A percentile compares a stretch with the other conserved stretches of the same genome.
Conservation (phyloP, 768 basidiomycete genomes). For the Guyanaporus albipodus region DNA sequence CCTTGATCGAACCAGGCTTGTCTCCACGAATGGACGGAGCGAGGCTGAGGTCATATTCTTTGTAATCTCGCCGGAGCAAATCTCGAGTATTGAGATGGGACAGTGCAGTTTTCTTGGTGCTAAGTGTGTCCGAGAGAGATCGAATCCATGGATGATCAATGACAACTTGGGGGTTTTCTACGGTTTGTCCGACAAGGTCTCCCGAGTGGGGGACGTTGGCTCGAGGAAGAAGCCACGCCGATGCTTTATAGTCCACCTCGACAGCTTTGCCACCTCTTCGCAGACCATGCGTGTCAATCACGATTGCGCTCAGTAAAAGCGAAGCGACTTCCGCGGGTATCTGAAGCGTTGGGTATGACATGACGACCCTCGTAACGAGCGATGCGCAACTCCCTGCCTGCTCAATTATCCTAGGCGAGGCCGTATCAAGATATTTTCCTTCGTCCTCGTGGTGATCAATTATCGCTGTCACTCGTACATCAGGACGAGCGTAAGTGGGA, state of each 20-base stretch:
- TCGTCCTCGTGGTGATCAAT: slow-evolving; percentile 96
- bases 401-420: slow-evolving; percentile 62
- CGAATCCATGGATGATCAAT: slow-evolving; percentile 42
- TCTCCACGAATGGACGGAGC: slow-evolving; percentile 21
- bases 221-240: slow-evolving; percentile 56
- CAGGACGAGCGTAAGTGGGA: slow-evolving; percentile 37
- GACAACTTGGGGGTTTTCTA: slow-evolving; percentile 24
- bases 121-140: slow-evolving; percentile 44
- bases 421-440: slow-evolving; percentile 52
- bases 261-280: slow-evolving; percentile 76
- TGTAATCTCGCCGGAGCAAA: slow-evolving; percentile 92
- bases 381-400: slow-evolving; percentile 79
- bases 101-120: slow-evolving; percentile 60
- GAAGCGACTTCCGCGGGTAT: slow-evolving; percentile 63
- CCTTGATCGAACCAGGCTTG: slow-evolving; percentile 42
- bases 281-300: slow-evolving; percentile 85
- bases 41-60: slow-evolving; percentile 66
- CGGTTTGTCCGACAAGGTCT: not conserved
- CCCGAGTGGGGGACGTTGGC: slow-evolving; percentile 40
- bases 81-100: slow-evolving; percentile 66
- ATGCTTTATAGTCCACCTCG: slow-evolving; percentile 58
- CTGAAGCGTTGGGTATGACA: slow-evolving; percentile 20
- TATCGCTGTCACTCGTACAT: slow-evolving; percentile 62
- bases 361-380: slow-evolving; percentile 45
- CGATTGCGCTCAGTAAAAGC: slow-evolving; percentile 74